Base-by-base conservation (phyloP, 192 early-diverging fungal species). In the Mortierella hygrophila region DNA sequence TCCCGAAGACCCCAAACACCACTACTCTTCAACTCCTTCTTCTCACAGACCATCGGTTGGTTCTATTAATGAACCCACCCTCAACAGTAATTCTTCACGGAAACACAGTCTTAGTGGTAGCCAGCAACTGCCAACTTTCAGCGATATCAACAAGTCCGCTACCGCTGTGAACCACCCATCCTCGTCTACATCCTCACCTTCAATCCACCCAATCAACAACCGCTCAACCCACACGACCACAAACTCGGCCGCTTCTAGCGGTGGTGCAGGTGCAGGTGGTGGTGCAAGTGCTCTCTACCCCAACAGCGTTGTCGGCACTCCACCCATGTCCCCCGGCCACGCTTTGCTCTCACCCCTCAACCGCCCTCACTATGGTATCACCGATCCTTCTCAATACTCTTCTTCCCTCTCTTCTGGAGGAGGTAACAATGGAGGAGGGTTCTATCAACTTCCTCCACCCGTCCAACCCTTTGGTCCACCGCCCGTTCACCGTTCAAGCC, bases 391-490 rank as follows among this genome's bases (percentile, higher is more conserved):
- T 44, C 84, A 86, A 18, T 81, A 86, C 72, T 86, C 84, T 8
- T 78, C 84, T 15, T 82, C 80, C 10, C 26, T 29, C 7, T 80
- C 79, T 11, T 74, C 69, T 18, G 68, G 29, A 29, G 60, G 60
- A 29, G 11, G 60, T 32, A 29, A 29, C 2, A 11, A 29, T 0
- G 29, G 26, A 49, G 52, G 44, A 37, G 69, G 84, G 23, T 86
- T 86, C 68, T 86, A 86, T 52, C 84, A 86, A 44, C 79, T 86
- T 16, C 84, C 84, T 5, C 84, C 84, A 8, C 84, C 84, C 8
- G 79, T 86, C 18, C 84, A 86, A 35, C 74, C 82, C 4, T 77
- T 77, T 40, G 72, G 49, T 18, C 49, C 40, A 0, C 78, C 70
- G 4, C 29, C 26, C 9, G 29, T 23, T 32, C 10, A n/a, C 29